Base-by-base conservation (phyloP, 2,329 filamentous ascomycete species). In the Pleomassaria siparia region DNA sequence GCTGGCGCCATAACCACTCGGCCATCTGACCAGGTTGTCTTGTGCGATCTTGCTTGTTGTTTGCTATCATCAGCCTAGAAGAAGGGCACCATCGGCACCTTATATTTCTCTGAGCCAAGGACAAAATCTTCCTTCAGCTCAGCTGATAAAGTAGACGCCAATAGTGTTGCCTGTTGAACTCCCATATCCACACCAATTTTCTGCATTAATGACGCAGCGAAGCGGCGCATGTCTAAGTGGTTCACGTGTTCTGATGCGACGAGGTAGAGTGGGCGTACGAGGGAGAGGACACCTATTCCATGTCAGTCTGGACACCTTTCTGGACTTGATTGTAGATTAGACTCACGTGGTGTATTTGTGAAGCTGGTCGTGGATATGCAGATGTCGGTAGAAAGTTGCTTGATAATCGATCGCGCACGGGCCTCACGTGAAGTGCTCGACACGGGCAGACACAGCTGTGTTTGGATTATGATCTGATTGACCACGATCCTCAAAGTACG, bases 1-100 rank as follows among this genome's bases (percentile, higher is more conserved):
- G 62, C 65, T 67, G 62, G 63, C 64, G 64, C 64, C 64, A 62
- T 68, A 64, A 67, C 64, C 63, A 53, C 64, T 66, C 64, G 64
- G 64, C 64, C n/a, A n/a, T n/a, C n/a, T n/a, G n/a, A n/a, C n/a
- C n/a, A n/a, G n/a, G n/a, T n/a, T n/a, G n/a, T n/a, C n/a, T n/a
- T n/a, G n/a, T n/a, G n/a, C n/a, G n/a, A n/a, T n/a, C n/a, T n/a
- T n/a, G n/a, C n/a, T n/a, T n/a, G n/a, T n/a, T n/a, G n/a, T n/a
- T n/a, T n/a, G n/a, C n/a, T n/a, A n/a, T n/a, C n/a, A n/a, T n/a
- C n/a, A n/a, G n/a, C n/a, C n/a, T n/a, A n/a, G n/a, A n/a, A n/a
- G n/a, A n/a, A n/a, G n/a, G n/a, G n/a, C n/a, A n/a, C n/a, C n/a
- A n/a, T n/a, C n/a, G n/a, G n/a, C n/a, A n/a, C n/a, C n/a, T n/a